A percentile compares a stretch with the other conserved stretches of the same genome.
phyloP scores from a whole-genome alignment of 2,329 filamentous ascomycete species.

The Hymenoscyphus fraxineus region DNA sequence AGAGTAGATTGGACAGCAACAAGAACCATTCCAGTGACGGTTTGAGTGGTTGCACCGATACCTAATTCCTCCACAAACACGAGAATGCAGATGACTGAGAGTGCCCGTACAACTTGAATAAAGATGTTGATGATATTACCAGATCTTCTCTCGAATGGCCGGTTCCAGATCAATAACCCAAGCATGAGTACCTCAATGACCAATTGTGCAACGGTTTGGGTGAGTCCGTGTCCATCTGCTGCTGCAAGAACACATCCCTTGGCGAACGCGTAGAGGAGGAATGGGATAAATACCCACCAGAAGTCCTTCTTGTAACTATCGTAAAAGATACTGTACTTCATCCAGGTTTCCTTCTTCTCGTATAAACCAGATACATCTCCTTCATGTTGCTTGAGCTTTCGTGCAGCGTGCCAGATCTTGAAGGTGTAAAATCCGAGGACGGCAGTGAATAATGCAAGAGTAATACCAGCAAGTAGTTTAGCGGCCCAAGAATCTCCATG shows the following conservation, averaged over 20 bases:
- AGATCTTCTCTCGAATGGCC: constrained; percentile 82
- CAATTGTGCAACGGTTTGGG: constrained; percentile 76
- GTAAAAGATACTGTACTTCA: constrained; percentile 97
- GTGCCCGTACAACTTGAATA: constrained; percentile 83
- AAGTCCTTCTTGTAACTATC: constrained; percentile 90
- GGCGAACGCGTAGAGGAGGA: constrained; percentile 84
- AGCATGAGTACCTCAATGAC: constrained; percentile 71
- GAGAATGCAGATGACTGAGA: constrained; percentile 85
- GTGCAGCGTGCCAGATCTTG: constrained; percentile 76
- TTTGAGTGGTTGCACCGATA: constrained; percentile 87
- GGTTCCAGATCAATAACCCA: constrained; percentile 72
- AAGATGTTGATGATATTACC: constrained; percentile 90
- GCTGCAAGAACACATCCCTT: constrained; percentile 84
- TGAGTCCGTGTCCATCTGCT: constrained; percentile 78
- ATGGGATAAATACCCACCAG: constrained; percentile 95
- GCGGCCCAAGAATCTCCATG: constrained; percentile 92
- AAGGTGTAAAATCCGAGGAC: constrained; percentile 79
- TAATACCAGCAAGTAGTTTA: constrained; percentile 77
- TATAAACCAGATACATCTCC: constrained; percentile 73
- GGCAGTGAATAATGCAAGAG: constrained; percentile 74
- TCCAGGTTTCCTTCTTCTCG: constrained; percentile 85
- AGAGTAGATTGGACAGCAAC: constrained; percentile 87
- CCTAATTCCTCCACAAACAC: constrained; percentile 92
- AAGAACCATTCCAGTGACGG: constrained; percentile 85
- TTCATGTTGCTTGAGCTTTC: constrained; percentile 67